Evolutionary conservation across 108 stramenopile species (phyloP), one percentile per base, ranked within the genome.

Genomic region (Pelagomonas calceolata): DNA sequence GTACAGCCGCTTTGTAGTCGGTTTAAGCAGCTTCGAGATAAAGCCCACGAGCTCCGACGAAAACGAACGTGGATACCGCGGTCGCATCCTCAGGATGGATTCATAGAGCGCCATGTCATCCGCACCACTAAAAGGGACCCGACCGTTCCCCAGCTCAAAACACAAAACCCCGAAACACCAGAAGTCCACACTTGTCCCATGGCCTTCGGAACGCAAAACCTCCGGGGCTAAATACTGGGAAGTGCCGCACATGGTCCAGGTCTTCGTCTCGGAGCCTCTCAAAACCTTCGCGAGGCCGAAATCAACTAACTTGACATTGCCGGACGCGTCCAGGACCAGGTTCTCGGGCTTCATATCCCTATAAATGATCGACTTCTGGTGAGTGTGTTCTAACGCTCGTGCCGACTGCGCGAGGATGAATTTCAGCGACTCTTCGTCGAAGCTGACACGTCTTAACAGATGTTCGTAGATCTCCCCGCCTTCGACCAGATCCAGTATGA

Each of bases 141-240:
- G 18, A 0, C 39, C 21, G 34, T 73, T 68, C 0, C 78, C 63
- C 43, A 87, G 76, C 72, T 88, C 87, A 69, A 84, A 87, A n/a
- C 86, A 33, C 43, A 88, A 76, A 36, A 85, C 78, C 5, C 87
- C 87, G 4, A 85, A 65, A 10, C 84, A 81, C 87, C 87, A 88
- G 35, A 81, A 83, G 78, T 88, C 87, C 12, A 87, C 86, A 63
- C 78, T 76, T 64, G 85, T 80, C 66, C 81, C 81, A 68, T 88
- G 87, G 14, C 87, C 87, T 44, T 80, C 70, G 26, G 76, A 75
- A 30, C 82, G 73, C 51, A 88, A 82, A 44, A 88, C 77, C 78
- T 88, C 87, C 4, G 87, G 87, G 1, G 85, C 84, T 4, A 88
- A 84, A 74, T 88, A 88, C 71, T 88, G 86, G 18, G 86, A 85